Evolutionary conservation across 129 eudicot species (phyloP).

Genomic region (Gnaphalium uliginosum): DNA sequence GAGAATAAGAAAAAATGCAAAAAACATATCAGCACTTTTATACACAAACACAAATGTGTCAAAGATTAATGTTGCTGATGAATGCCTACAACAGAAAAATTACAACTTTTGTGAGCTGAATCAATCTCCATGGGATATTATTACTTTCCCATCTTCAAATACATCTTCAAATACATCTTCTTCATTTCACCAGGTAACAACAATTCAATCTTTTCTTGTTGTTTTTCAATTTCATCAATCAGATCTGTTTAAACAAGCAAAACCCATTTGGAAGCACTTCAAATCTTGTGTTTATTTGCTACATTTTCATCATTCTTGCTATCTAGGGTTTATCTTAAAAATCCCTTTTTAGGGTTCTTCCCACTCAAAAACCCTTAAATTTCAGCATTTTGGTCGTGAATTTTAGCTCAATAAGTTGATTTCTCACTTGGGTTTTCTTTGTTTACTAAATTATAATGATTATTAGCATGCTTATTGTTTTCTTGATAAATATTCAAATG

Average conservation of each 20-base stretch:
- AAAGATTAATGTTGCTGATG: slow-evolving; percentile 2
- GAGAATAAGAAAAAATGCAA: slow-evolving; percentile 51
- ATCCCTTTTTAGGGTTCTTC: slow-evolving; percentile 29
- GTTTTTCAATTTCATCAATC: slow-evolving; percentile 13
- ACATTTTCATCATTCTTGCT: slow-evolving; percentile 10
- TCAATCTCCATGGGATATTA: slow-evolving; percentile 76
- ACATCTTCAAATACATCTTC: slow-evolving; percentile 44
- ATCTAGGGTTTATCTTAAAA: slow-evolving; percentile 41
- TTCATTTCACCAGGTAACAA: slow-evolving; percentile 33
- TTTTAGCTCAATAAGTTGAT: slow-evolving; percentile 28
- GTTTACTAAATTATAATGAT: slow-evolving; percentile 17
- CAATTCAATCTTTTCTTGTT: slow-evolving; percentile 14
- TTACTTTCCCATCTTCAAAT: slow-evolving; percentile 41
- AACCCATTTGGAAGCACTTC: slow-evolving; percentile 26
- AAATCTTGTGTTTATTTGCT: slow-evolving; percentile 26
- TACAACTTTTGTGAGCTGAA: slow-evolving; percentile 55
- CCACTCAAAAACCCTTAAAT: slow-evolving; percentile 21
- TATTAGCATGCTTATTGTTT: slow-evolving; percentile 18
- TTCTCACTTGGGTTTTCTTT: slow-evolving; percentile 33
- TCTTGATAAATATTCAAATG: not conserved
- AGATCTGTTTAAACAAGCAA: slow-evolving; percentile 16
- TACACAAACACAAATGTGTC: slow-evolving; percentile 18
- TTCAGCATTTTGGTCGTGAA: slow-evolving; percentile 37
- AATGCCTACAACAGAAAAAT: slow-evolving; percentile 26
- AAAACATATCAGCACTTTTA: slow-evolving; percentile 10